These are phyloP conservation scores for Penicillium salamii DNA, from an alignment of 495 filamentous ascomycete genomes.

Conservation along the genomic window DNA sequence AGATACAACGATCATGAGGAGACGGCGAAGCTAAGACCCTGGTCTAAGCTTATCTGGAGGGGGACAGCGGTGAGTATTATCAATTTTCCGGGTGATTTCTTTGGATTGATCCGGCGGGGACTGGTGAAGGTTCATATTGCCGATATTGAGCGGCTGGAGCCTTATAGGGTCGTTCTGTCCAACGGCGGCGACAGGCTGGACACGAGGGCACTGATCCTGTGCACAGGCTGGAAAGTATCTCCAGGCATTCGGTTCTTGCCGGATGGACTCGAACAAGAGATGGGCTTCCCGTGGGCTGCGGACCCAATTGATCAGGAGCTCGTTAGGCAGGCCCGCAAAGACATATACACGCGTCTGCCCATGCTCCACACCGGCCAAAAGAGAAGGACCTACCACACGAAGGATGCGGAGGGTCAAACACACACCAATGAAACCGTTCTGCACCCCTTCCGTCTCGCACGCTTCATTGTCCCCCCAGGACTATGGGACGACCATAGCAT, in stretches of 20 bases:
- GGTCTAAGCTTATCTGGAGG: constrained; percentile 6
- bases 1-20: constrained; percentile 9
- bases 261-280: constrained; percentile 7
- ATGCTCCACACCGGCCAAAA: constrained; percentile 9
- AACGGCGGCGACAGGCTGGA: constrained; percentile 4
- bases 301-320: constrained; percentile 10
- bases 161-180: constrained; percentile 7
- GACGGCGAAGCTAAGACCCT: constrained; percentile 9
- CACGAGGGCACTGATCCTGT: constrained; percentile 6
- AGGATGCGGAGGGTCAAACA: constrained; percentile 4
- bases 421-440: constrained; percentile 3
- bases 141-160: constrained; percentile 10
- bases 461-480: constrained; percentile 5
- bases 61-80: constrained; percentile 9
- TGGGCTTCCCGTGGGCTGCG: constrained; percentile 10
- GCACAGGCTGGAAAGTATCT: constrained; percentile 12
- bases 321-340: constrained; percentile 4
- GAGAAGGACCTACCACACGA: constrained; percentile 6
- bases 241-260: constrained; percentile 10
- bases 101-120: constrained; percentile 6
- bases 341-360: constrained; percentile 6
- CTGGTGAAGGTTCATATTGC: constrained; percentile 10
- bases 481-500: constrained; percentile 11
- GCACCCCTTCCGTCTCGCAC: constrained; percentile 10
- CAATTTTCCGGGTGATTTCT: constrained; percentile 10